These are phyloP conservation scores for Colletotrichum liriopes DNA, from an alignment of 2,329 filamentous ascomycete genomes.

Conservation along the genomic window DNA sequence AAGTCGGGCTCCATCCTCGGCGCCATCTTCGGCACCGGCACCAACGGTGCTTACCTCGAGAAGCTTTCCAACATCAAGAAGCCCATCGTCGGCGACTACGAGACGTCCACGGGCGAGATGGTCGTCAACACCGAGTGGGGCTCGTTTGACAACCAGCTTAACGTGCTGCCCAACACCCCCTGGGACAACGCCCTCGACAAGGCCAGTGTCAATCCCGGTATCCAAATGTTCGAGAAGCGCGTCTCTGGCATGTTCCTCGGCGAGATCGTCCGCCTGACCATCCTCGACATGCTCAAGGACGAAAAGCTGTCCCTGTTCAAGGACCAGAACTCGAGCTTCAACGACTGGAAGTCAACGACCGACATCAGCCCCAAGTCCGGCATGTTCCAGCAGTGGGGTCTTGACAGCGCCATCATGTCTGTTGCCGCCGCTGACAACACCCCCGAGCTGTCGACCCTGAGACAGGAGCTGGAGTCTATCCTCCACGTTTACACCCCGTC, in stretches of 20 bases:
- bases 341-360: conserved; percentile 80
- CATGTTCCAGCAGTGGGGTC: conserved; percentile 86
- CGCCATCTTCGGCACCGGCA: conserved; percentile 97
- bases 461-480: conserved; percentile 83
- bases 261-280: conserved; percentile 86
- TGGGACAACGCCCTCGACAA: conserved; percentile 87
- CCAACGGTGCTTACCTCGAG: conserved; percentile 97
- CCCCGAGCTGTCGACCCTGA: conserved; percentile 79
- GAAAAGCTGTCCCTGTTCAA: conserved; percentile 80
- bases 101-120: conserved; percentile 90
- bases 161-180: conserved; percentile 86
- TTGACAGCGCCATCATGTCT: conserved; percentile 93
- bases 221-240: conserved; percentile 99
- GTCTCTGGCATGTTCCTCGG: conserved; percentile 99
- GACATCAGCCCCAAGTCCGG: conserved; percentile 75
- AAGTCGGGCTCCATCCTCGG: conserved; percentile 91
- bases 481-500: conserved; percentile 84
- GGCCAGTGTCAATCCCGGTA: conserved; percentile 89
- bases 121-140: conserved; percentile 99
- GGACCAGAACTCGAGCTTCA: conserved; percentile 80
- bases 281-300: conserved; percentile 81
- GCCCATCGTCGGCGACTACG: conserved; percentile 78
- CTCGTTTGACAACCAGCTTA: conserved; percentile 95
- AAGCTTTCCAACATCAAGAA: conserved; percentile 91
- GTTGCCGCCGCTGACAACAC: conserved; percentile 87